Conservation (phyloP, 495 filamentous ascomycete species). For the Aspergillus panamensis region DNA sequence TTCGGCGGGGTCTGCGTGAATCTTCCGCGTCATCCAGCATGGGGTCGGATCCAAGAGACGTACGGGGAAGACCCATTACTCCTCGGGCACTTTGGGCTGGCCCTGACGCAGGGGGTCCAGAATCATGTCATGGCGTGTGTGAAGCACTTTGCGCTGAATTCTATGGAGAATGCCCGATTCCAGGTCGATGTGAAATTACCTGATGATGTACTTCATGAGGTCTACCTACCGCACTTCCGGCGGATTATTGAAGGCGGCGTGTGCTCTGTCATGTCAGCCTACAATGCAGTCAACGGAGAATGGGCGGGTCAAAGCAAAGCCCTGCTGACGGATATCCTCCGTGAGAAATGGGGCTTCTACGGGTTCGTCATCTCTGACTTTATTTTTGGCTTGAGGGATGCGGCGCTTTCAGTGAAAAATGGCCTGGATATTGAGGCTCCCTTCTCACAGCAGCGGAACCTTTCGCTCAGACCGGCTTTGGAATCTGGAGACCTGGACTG, state of each 20-base stretch:
- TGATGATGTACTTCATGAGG: slow-evolving; percentile 18
- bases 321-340: slow-evolving; percentile 17
- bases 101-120: slow-evolving; percentile 14
- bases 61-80: slow-evolving; percentile 19
- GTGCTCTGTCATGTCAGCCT: slow-evolving; percentile 17
- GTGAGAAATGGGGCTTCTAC: slow-evolving; percentile 18
- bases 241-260: slow-evolving; percentile 14
- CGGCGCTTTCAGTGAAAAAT: slow-evolving; percentile 10
- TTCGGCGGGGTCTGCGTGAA: slow-evolving; percentile 25
- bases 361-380: slow-evolving; percentile 20
- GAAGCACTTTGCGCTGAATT: slow-evolving; percentile 22
- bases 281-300: slow-evolving; percentile 22
- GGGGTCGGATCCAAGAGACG: slow-evolving; percentile 20
- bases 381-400: slow-evolving; percentile 23
- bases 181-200: slow-evolving; percentile 17
- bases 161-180: slow-evolving; percentile 21
- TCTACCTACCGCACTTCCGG: slow-evolving; percentile 19
- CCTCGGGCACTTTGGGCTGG: slow-evolving; percentile 15
- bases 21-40: slow-evolving; percentile 21
- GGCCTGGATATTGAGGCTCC: slow-evolving; percentile 27
- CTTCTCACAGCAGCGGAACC: slow-evolving; percentile 17
- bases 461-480: slow-evolving; percentile 6
- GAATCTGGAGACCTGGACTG: slow-evolving; percentile 7
- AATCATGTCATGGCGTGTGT: slow-evolving; percentile 21
- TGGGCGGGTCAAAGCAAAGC: slow-evolving; percentile 17